phyloP scores from a whole-genome alignment of 208 protist species.

The Trypanosomatidae sp. region DNA sequence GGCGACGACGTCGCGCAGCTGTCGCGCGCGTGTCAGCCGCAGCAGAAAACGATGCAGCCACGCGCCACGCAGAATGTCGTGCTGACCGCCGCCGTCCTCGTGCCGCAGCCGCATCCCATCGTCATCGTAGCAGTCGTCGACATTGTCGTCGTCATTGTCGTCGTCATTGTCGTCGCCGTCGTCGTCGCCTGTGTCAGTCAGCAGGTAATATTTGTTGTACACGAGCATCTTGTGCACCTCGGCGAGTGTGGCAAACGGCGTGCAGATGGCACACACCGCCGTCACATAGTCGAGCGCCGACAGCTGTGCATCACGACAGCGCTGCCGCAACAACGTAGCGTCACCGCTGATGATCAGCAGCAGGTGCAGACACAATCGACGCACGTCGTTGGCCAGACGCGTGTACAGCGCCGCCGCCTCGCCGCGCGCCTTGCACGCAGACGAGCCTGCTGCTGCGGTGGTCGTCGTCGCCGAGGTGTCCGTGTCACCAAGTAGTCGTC shows the following conservation, averaged over 20 bases:
- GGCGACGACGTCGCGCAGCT: no score
- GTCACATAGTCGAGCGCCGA: constrained; percentile 43
- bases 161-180: constrained; percentile 5
- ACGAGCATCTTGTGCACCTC: constrained; percentile 22
- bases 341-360: constrained; percentile 66
- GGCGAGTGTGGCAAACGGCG: constrained; percentile 31
- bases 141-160: constrained; percentile 6
- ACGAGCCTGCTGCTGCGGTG: no score
- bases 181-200: not conserved
- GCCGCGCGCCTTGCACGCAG: no score
- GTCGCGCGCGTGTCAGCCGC: no score
- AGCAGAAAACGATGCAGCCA: no score
- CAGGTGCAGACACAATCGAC: constrained; percentile 32
- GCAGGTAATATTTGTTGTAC: not conserved
- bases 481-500: constrained; percentile 15
- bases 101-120: no score
- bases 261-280: constrained; percentile 47
- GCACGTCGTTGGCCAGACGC: constrained; percentile 23
- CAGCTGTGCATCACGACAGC: constrained; percentile 26
- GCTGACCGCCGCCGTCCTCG: no score
- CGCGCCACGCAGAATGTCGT: no score
- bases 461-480: not conserved
- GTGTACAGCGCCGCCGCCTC: not conserved
- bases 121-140: no score
- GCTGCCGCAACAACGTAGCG: constrained; percentile 19